Evolutionary conservation across 306 rosid genomes (phyloP).

Genomic region (Vicia sativa): DNA sequence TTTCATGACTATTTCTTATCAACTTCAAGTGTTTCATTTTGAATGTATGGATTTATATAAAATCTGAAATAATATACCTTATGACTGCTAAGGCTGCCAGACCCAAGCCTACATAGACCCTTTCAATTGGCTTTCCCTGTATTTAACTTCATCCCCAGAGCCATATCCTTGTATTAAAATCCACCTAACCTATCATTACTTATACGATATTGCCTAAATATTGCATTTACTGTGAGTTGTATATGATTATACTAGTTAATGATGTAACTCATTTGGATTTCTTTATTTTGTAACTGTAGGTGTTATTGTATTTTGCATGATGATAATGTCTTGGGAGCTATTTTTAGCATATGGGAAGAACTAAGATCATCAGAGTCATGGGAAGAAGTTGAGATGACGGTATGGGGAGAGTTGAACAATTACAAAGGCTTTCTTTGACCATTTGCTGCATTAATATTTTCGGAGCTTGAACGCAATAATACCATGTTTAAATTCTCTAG

Average conservation of each 20-base stretch:
- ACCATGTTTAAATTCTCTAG: slow-evolving; percentile 9
- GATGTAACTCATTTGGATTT: slow-evolving; percentile 29
- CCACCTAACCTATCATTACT: slow-evolving; percentile 19
- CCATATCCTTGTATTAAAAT: neutral
- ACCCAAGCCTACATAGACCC: neutral
- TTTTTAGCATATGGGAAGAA: slow-evolving; percentile 75
- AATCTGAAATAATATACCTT: slow-evolving; percentile 11
- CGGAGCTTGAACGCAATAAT: neutral
- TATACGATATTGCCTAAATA: neutral
- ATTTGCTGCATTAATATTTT: slow-evolving; percentile 22
- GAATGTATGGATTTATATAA: slow-evolving; percentile 13
- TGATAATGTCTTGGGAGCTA: slow-evolving; percentile 85
- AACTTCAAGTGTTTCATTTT: slow-evolving; percentile 25
- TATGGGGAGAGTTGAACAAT: slow-evolving; percentile 79
- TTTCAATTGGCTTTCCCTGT: too few relatives aligned
- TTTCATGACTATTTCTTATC: slow-evolving; percentile 15
- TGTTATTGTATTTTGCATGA: slow-evolving; percentile 89
- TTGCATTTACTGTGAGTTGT: slow-evolving; percentile 12
- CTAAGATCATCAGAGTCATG: slow-evolving; percentile 73
- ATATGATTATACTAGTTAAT: slow-evolving; percentile 15
- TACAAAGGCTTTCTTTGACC: slow-evolving; percentile 70
- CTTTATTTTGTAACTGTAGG: slow-evolving; percentile 52
- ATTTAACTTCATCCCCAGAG: slow-evolving; percentile 7
- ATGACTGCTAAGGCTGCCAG: slow-evolving; percentile 12
- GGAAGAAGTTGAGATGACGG: slow-evolving; percentile 85